A percentile compares a stretch with the other conserved stretches of the same genome.
Evolutionary conservation across 2,329 filamentous ascomycete species (phyloP).

Genomic region (Myriosclerotinia curreyana): DNA sequence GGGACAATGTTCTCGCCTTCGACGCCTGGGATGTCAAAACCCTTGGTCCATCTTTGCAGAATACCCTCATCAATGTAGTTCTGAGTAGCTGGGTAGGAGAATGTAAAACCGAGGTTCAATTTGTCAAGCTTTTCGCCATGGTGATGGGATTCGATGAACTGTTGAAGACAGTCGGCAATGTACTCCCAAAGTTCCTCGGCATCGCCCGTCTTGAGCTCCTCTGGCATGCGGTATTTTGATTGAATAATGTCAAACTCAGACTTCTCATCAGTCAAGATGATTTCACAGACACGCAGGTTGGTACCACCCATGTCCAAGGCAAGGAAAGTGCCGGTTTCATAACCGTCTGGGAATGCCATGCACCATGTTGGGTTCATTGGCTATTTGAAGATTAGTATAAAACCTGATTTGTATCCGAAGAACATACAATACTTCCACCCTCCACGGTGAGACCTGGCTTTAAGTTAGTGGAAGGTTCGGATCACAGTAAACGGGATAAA

Average conservation of each 20-base stretch:
- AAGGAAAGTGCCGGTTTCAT: slow-evolving; percentile 83
- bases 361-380: slow-evolving; percentile 99
- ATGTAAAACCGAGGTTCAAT: slow-evolving; percentile 87
- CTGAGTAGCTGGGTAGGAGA: slow-evolving; percentile 92
- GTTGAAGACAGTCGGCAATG: slow-evolving; percentile 85
- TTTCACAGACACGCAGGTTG: slow-evolving; percentile 91
- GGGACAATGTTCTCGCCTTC: slow-evolving; percentile 89
- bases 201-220: slow-evolving; percentile 82
- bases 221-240: slow-evolving; percentile 92
- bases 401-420: slow-evolving; percentile 23
- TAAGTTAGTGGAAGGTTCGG: slow-evolving; percentile 21
- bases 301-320: slow-evolving; percentile 96
- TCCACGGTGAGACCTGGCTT: slow-evolving; percentile 71
- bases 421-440: slow-evolving; percentile 85
- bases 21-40: slow-evolving; percentile 89
- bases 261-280: slow-evolving; percentile 80
- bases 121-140: slow-evolving; percentile 61
- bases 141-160: slow-evolving; percentile 86
- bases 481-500: background rate
- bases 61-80: slow-evolving; percentile 91
- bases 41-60: slow-evolving; percentile 95
- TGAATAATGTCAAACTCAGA: slow-evolving; percentile 93
- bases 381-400: slow-evolving; percentile 45
- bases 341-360: slow-evolving; percentile 80
- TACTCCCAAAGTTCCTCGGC: slow-evolving; percentile 91